Conservation (phyloP, 352 stramenopile genomes). For the Pythium scleroteichum region DNA sequence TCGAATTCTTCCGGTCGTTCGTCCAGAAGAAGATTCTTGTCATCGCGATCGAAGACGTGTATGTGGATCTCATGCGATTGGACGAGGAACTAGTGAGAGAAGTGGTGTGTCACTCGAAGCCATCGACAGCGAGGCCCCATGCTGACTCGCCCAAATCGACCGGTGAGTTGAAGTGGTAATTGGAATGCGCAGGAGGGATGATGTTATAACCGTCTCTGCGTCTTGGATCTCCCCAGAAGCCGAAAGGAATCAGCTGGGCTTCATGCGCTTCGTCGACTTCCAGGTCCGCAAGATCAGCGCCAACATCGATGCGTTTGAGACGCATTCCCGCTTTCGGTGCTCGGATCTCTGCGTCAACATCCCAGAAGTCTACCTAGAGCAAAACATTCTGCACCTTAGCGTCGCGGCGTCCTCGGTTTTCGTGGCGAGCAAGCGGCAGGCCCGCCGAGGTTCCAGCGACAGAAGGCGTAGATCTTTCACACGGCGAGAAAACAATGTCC, state of each 20-base stretch:
- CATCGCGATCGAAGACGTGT: constrained; percentile 52
- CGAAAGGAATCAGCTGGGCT: constrained; percentile 43
- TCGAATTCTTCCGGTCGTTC: constrained; percentile 74
- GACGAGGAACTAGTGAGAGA: constrained; percentile 41
- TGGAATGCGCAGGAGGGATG: too few relatives aligned
- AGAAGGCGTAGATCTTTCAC: neutral
- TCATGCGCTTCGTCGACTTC: constrained; percentile 69
- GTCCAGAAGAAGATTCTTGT: constrained; percentile 70
- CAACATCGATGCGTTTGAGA: constrained; percentile 37
- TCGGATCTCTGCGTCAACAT: constrained; percentile 52
- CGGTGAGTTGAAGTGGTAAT: too few relatives aligned
- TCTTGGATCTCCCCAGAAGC: neutral
- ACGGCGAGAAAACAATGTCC: neutral
- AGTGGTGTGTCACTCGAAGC: constrained; percentile 17
- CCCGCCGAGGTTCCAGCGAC: neutral
- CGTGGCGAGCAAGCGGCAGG: constrained; percentile 15
- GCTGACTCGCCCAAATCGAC: neutral
- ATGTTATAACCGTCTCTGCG: too few relatives aligned
- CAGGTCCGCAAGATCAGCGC: constrained; percentile 41
- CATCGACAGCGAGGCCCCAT: neutral
- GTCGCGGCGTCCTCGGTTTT: constrained; percentile 27
- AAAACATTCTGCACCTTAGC: constrained; percentile 51
- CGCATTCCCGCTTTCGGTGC: constrained; percentile 36
- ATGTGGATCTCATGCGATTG: constrained; percentile 35
- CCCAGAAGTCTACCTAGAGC: constrained; percentile 54